Percentiles rank a stretch among this genome's conserved stretches.
phyloP scores from a whole-genome alignment of 371 early-diverging fungal genomes.

The Mucor sp. region DNA sequence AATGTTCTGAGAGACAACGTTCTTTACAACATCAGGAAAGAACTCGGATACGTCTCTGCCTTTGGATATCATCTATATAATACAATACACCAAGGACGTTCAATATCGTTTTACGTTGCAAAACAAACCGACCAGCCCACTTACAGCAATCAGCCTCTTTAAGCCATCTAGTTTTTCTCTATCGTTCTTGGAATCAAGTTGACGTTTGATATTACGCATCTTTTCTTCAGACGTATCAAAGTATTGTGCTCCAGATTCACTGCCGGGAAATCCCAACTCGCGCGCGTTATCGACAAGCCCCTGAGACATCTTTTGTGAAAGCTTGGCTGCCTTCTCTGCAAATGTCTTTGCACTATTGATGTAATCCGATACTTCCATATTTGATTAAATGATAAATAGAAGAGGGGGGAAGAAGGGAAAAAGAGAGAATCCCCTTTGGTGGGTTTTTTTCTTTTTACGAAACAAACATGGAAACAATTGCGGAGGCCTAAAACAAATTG shows the following conservation, averaged over 20 bases:
- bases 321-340: constrained; percentile 82
- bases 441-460: not conserved
- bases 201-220: constrained; percentile 73
- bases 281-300: constrained; percentile 85
- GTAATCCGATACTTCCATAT: constrained; percentile 65
- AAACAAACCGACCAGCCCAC: constrained; percentile 12
- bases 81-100: not conserved
- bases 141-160: constrained; percentile 87
- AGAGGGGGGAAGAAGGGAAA: not conserved
- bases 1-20: constrained; percentile 88
- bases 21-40: constrained; percentile 96
- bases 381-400: not conserved
- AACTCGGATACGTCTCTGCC: constrained; percentile 91
- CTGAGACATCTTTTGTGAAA: constrained; percentile 84
- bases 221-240: constrained; percentile 89
- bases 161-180: constrained; percentile 91
- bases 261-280: constrained; percentile 74
- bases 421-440: not conserved
- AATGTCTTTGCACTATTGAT: constrained; percentile 73
- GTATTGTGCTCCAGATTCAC: constrained; percentile 71
- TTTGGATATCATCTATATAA: constrained; percentile 80
- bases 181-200: constrained; percentile 84
- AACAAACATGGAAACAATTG: constrained; percentile 2
- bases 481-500: not conserved
- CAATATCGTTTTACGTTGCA: not conserved